A percentile compares a stretch with the other conserved stretches of the same genome.
These are phyloP conservation scores for Kwoniella bestiolae DNA, from an alignment of 768 basidiomycete species.

Conservation along the genomic window DNA sequence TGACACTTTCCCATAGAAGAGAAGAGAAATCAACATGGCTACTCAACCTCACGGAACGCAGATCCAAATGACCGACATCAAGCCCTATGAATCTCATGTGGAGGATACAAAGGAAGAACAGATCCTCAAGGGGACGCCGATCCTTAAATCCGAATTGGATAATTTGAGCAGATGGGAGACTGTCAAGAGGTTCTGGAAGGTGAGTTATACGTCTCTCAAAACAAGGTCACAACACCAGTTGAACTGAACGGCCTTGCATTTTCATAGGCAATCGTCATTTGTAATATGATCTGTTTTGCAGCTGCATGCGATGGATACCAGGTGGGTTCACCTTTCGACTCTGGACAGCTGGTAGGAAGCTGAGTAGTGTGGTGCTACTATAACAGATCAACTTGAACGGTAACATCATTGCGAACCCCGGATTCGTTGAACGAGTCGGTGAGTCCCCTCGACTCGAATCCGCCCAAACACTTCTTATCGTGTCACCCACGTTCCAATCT, in stretches of 20 bases:
- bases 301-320: constrained; percentile 36
- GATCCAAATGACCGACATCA: constrained; percentile 11
- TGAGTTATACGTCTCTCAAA: too few relatives aligned
- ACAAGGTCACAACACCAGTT: too few relatives aligned
- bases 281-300: constrained; percentile 26
- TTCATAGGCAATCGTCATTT: constrained; percentile 26
- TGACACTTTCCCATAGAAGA: too few relatives aligned
- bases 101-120: constrained; percentile 15
- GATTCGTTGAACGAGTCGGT: constrained; percentile 22
- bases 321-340: neutral
- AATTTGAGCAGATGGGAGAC: constrained; percentile 19
- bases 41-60: constrained; percentile 1
- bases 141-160: constrained; percentile 21
- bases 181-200: constrained; percentile 22
- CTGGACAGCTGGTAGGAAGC: neutral
- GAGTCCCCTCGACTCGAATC: too few relatives aligned
- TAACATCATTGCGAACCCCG: constrained; percentile 33
- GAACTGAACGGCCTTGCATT: too few relatives aligned
- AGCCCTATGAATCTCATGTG: constrained; percentile 12
- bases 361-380: neutral
- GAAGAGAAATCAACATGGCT: too few relatives aligned
- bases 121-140: neutral
- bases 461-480: too few relatives aligned
- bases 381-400: constrained; percentile 31
- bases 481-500: neutral